Conservation (phyloP, 148 eudicot species). For the Heliamphora exappendiculata region DNA sequence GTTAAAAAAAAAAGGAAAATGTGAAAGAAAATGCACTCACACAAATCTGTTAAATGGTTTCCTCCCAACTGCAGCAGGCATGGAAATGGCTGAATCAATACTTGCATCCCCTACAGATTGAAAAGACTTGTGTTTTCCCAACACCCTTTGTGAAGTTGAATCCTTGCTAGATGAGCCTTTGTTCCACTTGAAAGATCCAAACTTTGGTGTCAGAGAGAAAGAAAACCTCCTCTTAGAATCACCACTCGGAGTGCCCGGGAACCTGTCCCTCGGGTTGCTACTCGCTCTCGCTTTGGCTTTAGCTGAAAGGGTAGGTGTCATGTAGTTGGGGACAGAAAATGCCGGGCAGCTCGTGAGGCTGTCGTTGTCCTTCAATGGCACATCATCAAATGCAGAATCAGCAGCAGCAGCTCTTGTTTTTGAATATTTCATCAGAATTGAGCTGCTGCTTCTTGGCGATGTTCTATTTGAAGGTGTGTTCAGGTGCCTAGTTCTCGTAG, state of each 20-base stretch:
- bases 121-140: conserved; percentile 43
- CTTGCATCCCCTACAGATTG: conserved; percentile 56
- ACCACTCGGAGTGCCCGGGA: conserved; percentile 39
- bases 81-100: conserved; percentile 69
- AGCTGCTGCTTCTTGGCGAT: conserved; percentile 27
- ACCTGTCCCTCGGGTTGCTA: conserved; percentile 33
- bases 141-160: conserved; percentile 25
- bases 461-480: conserved; percentile 46
- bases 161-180: conserved; percentile 52
- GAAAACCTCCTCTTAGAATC: conserved; percentile 69
- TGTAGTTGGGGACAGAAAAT: conserved; percentile 68
- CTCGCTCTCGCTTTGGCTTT: conserved; percentile 48
- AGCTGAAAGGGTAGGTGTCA: conserved; percentile 65
- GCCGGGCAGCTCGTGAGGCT: conserved; percentile 85
- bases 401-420: conserved; percentile 29
- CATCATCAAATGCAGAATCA: conserved; percentile 40
- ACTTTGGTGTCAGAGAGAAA: conserved; percentile 52
- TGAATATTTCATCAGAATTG: conserved; percentile 19
- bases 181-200: conserved; percentile 74
- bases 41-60: conserved; percentile 90
- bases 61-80: conserved; percentile 78
- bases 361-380: conserved; percentile 53
- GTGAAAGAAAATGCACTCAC: conserved; percentile 37
- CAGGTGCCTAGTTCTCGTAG: conserved; percentile 32
- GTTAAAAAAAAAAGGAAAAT: background rate